Conservation (phyloP, 257 asterid species). For the Avicennia marina region DNA sequence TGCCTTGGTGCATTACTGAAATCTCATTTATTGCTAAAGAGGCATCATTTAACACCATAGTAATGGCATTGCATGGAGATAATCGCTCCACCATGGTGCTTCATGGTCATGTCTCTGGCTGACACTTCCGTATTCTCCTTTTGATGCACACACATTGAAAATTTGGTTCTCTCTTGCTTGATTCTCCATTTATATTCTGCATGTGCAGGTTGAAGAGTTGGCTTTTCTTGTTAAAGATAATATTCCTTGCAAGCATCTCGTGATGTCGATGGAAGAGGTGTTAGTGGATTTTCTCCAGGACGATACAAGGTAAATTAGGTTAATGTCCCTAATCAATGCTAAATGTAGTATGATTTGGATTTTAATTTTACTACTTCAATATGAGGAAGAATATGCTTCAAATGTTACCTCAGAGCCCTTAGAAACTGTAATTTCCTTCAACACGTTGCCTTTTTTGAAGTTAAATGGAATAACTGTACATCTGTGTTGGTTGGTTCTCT, state of each 20-base stretch:
- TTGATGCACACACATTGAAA: slow-evolving; percentile 5
- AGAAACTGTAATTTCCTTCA: too few species aligned
- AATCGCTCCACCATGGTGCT: too few species aligned
- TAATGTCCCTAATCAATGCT: slow-evolving; percentile 15
- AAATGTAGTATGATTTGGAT: not conserved
- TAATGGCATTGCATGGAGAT: too few species aligned
- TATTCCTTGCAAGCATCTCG: slow-evolving; percentile 80
- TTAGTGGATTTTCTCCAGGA: slow-evolving; percentile 64
- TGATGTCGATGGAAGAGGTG: slow-evolving; percentile 73
- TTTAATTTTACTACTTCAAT: not conserved
- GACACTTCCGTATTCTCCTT: too few species aligned
- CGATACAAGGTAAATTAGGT: slow-evolving; percentile 54
- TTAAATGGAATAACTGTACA: too few species aligned
- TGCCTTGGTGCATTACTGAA: too few species aligned
- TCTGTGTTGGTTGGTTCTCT: too few species aligned
- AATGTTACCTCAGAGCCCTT: too few species aligned
- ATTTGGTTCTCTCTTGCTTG: not conserved
- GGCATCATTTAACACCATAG: too few species aligned
- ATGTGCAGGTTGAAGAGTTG: slow-evolving; percentile 84
- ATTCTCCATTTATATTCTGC: slow-evolving; percentile 9
- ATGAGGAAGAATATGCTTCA: slow-evolving; percentile 10
- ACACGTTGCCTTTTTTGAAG: too few species aligned
- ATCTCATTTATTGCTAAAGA: too few species aligned
- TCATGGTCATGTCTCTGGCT: too few species aligned
- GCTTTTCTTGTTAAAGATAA: slow-evolving; percentile 79